These are phyloP conservation scores for Lactarius hatsudake DNA, from an alignment of 768 basidiomycete species.

Conservation along the genomic window DNA sequence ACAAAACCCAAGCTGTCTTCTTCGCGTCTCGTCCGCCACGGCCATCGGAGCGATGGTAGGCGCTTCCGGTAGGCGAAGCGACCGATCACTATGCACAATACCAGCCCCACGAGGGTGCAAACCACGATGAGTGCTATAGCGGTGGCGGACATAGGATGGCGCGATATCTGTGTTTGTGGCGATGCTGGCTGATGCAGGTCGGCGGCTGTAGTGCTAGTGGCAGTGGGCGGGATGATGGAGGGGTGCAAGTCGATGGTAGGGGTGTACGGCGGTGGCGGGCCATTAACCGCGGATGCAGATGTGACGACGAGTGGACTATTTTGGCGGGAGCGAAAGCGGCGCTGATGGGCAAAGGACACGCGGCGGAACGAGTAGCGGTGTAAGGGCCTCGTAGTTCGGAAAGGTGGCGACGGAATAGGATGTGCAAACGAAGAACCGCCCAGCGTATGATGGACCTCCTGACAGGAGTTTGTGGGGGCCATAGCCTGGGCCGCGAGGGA, in stretches of 20 bases:
- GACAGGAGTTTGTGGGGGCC: slow-evolving; percentile 18
- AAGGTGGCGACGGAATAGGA: background rate
- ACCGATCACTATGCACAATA: background rate
- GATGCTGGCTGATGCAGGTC: background rate
- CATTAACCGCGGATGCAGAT: background rate
- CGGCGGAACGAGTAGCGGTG: slow-evolving; percentile 2
- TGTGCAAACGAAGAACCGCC: background rate
- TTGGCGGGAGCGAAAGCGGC: slow-evolving; percentile 17
- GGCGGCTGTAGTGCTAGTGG: background rate
- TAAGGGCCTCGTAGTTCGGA: slow-evolving; percentile 1
- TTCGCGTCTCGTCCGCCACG: background rate
- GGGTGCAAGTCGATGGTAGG: background rate
- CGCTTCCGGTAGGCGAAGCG: slow-evolving; percentile 5
- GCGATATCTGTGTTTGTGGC: slow-evolving; percentile 8
- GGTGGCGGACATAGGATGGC: background rate
- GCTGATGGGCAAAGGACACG: slow-evolving; percentile 8
- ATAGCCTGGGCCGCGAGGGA: slow-evolving; percentile 10
- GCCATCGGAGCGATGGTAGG: background rate
- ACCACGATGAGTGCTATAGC: slow-evolving; percentile 14
- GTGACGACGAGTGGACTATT: background rate
- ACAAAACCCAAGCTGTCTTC: slow-evolving; percentile 19
- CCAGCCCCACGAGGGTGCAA: slow-evolving; percentile 13
- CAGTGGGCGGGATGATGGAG: background rate
- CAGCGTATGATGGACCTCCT: background rate
- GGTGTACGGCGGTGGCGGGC: slow-evolving; percentile 1